Evolutionary conservation across 73 alveolate genomes (phyloP).

Genomic region (Breviolum minutum): DNA sequence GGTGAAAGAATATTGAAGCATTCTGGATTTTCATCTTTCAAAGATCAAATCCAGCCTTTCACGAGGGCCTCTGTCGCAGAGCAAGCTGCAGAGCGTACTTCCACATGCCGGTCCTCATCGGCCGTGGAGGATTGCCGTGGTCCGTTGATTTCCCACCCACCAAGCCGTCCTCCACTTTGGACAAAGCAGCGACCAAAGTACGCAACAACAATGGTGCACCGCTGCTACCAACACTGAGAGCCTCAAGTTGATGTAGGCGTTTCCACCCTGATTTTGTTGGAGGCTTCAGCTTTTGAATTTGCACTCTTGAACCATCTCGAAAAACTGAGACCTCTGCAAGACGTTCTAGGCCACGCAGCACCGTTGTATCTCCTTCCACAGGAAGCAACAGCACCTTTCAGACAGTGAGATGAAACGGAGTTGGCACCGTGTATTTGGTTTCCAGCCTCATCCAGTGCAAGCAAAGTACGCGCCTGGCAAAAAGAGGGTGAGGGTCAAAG

Average conservation of each 20-base stretch:
- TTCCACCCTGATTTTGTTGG: neutral
- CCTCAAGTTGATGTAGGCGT: neutral
- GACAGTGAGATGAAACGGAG: neutral
- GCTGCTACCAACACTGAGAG: neutral
- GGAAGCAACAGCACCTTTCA: conserved; percentile 40
- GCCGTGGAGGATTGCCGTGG: neutral
- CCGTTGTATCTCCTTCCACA: conserved; percentile 43
- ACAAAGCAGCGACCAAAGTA: conserved; percentile 47
- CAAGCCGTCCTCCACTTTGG: conserved; percentile 34
- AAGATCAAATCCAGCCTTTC: neutral
- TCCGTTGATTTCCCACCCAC: neutral
- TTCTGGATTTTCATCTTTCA: neutral
- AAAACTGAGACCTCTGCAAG: neutral
- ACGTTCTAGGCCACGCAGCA: conserved; percentile 42
- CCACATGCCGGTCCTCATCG: conserved; percentile 50
- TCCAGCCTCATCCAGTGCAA: conserved; percentile 42
- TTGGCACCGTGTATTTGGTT: neutral
- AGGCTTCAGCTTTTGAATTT: neutral
- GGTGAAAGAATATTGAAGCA: too few species aligned
- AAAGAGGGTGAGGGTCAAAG: neutral
- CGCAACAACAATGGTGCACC: conserved; percentile 62
- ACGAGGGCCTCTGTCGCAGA: conserved; percentile 65
- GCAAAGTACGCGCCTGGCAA: conserved; percentile 7
- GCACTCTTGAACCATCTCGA: too few species aligned
- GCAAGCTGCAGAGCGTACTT: conserved; percentile 59